A percentile compares a stretch with the other conserved stretches of the same genome.
Conservation (phyloP, 2,329 filamentous ascomycete genomes). For the Neofusicoccum kwambonambiense region DNA sequence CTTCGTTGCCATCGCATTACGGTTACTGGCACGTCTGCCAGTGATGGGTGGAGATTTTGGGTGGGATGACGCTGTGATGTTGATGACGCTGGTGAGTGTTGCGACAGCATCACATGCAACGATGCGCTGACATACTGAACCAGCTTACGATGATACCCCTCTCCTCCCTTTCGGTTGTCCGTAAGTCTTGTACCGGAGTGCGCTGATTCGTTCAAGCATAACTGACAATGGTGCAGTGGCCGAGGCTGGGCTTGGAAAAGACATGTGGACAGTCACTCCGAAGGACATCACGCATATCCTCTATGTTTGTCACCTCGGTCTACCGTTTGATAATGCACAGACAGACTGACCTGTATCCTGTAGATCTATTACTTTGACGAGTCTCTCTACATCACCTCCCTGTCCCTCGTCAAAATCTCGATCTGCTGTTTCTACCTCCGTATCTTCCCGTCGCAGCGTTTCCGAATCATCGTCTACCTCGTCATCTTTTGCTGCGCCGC, state of each 20-base stretch:
- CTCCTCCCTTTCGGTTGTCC: slow-evolving; percentile 24
- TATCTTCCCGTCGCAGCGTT: slow-evolving; percentile 30
- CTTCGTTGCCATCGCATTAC: slow-evolving; percentile 33
- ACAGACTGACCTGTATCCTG: background rate
- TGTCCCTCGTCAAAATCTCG: slow-evolving; percentile 29
- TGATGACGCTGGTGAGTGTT: slow-evolving; percentile 20
- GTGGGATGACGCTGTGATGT: slow-evolving; percentile 39
- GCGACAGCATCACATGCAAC: background rate
- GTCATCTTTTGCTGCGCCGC: slow-evolving; percentile 27
- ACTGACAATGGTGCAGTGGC: slow-evolving; percentile 7
- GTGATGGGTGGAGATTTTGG: slow-evolving; percentile 32
- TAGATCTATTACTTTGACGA: slow-evolving; percentile 34
- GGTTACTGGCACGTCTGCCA: slow-evolving; percentile 38
- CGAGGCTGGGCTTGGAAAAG: slow-evolving; percentile 48
- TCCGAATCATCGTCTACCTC: slow-evolving; percentile 26
- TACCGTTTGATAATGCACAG: background rate
- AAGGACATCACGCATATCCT: slow-evolving; percentile 46
- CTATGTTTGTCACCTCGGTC: slow-evolving; percentile 18
- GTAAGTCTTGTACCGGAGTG: background rate
- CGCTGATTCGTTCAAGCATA: background rate
- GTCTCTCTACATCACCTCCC: slow-evolving; percentile 33
- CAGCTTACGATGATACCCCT: slow-evolving; percentile 27
- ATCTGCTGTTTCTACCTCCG: slow-evolving; percentile 34
- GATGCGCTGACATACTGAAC: background rate
- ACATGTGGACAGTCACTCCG: slow-evolving; percentile 51